A percentile compares a stretch with the other conserved stretches of the same genome.
phyloP scores from a whole-genome alignment of 1,139 yeast species.

The Yamadazyma sp. region DNA sequence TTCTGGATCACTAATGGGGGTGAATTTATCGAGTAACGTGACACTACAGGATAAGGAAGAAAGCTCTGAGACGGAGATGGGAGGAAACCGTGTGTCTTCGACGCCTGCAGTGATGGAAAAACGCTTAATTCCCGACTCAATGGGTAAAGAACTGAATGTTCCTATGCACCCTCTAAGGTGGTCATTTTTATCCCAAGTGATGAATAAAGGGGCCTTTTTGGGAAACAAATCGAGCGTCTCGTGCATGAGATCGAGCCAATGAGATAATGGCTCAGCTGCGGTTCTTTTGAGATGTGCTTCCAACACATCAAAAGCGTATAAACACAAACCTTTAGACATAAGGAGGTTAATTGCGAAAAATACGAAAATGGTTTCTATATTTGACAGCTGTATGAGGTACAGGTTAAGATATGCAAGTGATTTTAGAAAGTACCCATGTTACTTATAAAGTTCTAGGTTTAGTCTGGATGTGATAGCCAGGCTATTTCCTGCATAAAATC shows the following conservation, averaged over 20 bases:
- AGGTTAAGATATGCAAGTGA: no score
- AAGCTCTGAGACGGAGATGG: constrained; percentile 62
- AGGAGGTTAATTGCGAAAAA: neutral
- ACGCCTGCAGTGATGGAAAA: constrained; percentile 71
- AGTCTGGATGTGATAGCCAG: no score
- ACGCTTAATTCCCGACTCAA: constrained; percentile 58
- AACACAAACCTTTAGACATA: constrained; percentile 39
- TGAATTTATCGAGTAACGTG: constrained; percentile 66
- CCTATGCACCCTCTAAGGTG: constrained; percentile 90
- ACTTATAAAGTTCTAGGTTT: no score
- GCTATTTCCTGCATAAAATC: no score
- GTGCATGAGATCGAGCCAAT: constrained; percentile 17
- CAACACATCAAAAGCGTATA: constrained; percentile 40
- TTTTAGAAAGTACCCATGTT: no score
- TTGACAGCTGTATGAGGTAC: no score
- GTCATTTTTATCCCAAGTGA: constrained; percentile 74
- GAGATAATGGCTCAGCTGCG: constrained; percentile 17
- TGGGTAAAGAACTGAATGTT: constrained; percentile 52
- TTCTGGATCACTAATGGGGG: constrained; percentile 43
- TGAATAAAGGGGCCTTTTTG: constrained; percentile 56
- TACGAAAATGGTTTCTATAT: no score
- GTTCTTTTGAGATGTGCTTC: constrained; percentile 20
- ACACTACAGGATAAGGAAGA: constrained; percentile 46
- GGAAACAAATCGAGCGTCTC: constrained; percentile 43
- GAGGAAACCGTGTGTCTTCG: constrained; percentile 74